Evolutionary conservation across 495 filamentous ascomycete species (phyloP), one percentile per base, ranked within the genome.

Genomic region (Hypoxylon lienhwacheense): DNA sequence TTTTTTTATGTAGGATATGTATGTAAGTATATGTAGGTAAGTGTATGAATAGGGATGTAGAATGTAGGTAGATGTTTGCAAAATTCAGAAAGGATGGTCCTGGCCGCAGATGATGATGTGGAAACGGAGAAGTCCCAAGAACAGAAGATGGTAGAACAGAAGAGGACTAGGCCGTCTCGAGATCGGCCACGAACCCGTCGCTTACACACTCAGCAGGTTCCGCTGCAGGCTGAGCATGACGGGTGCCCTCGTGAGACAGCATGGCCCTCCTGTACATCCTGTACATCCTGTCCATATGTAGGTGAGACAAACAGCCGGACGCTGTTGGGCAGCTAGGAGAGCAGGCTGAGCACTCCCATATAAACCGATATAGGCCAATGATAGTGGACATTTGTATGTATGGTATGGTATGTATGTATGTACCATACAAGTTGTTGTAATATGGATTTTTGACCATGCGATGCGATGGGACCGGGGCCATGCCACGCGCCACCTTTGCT

Each of bases 221-320:
- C 41, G 41, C 50, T 55, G 51, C 51, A 51, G 57, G 57, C 57
- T 55, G 57, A 61, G 57, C 57, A 34, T 61, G 51, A 61, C 51
- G 46, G 57, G 34, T 50, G 51, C 46, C 57, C 57, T 55, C 57
- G 57, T 61, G 57, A 61, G 57, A 61, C 45, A 54, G 39, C 50
- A 31, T 33, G 49, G 20, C 48, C 55, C 34, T 40, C 39, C 41
- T 50, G 24, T n/a, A n/a, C n/a, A n/a, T n/a, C n/a, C n/a, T n/a
- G n/a, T n/a, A n/a, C n/a, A n/a, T n/a, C n/a, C n/a, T n/a, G n/a
- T n/a, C n/a, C n/a, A 6, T 51, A 29, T 6, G 50, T 51, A 32
- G 55, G 57, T 55, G 51, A 61, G 37, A 48, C 46, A 61, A 47
- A 55, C 51, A 55, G 39, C 50, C 44, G 32, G 40, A 42, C 20